phyloP scores from a whole-genome alignment of 306 rosid species.

The Gillenia trifoliata region DNA sequence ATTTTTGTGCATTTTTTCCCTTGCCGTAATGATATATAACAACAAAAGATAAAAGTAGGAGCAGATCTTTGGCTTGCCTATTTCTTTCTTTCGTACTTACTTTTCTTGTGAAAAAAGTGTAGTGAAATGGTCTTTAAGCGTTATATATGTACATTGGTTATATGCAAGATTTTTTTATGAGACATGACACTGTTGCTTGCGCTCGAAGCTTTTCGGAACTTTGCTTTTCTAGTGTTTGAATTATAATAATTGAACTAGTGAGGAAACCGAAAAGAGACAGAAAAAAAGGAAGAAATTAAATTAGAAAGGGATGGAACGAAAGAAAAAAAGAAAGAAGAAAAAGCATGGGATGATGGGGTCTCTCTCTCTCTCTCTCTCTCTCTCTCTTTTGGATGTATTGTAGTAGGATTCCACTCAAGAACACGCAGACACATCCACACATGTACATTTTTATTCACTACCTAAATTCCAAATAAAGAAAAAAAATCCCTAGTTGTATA shows the following conservation, averaged over 20 bases:
- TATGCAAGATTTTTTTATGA: neutral
- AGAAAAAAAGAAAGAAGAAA: neutral
- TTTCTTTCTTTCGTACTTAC: neutral
- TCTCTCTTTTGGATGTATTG: neutral
- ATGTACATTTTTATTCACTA: neutral
- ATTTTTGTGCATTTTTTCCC: neutral
- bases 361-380: neutral
- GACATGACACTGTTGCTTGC: neutral
- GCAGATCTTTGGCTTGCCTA: neutral
- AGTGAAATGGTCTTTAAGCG: neutral
- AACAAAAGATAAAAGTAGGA: neutral
- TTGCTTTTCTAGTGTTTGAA: neutral
- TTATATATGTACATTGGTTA: neutral
- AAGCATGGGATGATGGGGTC: neutral
- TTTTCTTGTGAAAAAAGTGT: neutral
- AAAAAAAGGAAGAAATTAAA: neutral
- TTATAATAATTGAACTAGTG: neutral
- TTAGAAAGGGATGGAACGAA: neutral
- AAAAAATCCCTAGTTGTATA: neutral
- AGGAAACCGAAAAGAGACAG: neutral
- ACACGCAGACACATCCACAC: neutral
- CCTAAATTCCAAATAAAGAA: neutral
- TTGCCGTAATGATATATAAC: neutral
- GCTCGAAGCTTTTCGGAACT: neutral
- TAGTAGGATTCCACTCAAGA: slow-evolving; percentile 29